Conservation (phyloP, 768 basidiomycete species). For the Termitomyces sp. region DNA sequence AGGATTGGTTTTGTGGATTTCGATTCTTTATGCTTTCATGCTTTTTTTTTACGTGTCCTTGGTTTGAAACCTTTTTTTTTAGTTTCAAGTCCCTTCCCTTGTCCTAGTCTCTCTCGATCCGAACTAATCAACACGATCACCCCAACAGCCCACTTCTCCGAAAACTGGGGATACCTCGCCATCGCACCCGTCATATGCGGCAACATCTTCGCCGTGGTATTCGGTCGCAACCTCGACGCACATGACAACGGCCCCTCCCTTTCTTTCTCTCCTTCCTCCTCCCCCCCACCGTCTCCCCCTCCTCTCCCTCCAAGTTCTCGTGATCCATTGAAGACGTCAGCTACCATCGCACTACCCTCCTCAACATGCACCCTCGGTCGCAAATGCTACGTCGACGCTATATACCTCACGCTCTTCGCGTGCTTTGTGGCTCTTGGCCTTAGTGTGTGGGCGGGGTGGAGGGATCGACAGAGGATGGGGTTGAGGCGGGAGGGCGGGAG, state of each 20-base stretch:
- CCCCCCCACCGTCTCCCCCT: neutral
- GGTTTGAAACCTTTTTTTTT: too few relatives aligned
- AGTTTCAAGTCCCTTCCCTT: too few relatives aligned
- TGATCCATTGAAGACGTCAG: neutral
- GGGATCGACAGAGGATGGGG: slow-evolving; percentile 37
- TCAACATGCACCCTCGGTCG: slow-evolving; percentile 48
- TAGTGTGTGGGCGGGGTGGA: slow-evolving; percentile 49
- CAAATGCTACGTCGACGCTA: slow-evolving; percentile 56
- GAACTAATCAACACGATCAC: too few relatives aligned
- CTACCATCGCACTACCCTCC: slow-evolving; percentile 20
- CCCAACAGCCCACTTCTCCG: slow-evolving; percentile 61
- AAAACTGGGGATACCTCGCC: slow-evolving; percentile 84
- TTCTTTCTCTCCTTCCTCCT: neutral
- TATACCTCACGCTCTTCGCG: slow-evolving; percentile 49
- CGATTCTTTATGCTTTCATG: neutral
- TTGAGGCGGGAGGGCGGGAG: neutral
- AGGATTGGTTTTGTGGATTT: neutral
- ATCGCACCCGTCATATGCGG: slow-evolving; percentile 75
- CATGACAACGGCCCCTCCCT: slow-evolving; percentile 34
- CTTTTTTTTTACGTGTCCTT: neutral
- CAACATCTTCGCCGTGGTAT: slow-evolving; percentile 81
- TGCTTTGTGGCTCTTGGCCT: slow-evolving; percentile 43
- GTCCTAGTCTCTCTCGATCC: too few relatives aligned
- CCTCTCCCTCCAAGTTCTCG: neutral
- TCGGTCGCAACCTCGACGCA: slow-evolving; percentile 77